Evolutionary conservation across 495 filamentous ascomycete species (phyloP), one percentile per base, ranked within the genome.

Genomic region (Rostrohypoxylon terebratum): DNA sequence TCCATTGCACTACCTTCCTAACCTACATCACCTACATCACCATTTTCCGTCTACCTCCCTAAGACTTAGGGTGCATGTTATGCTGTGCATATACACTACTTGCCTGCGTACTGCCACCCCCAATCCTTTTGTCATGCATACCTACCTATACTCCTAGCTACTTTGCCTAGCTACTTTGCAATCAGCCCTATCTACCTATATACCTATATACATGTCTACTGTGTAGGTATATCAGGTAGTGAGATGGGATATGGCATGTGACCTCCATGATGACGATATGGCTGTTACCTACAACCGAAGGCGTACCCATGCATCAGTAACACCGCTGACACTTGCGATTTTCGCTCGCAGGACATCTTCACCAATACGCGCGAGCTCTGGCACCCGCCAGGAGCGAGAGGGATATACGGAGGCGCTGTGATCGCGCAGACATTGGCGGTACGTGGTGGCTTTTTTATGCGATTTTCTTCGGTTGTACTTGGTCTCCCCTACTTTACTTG

Each of bases 321-420:
- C 31, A 31, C 40, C 57, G 44, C 50, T 66, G 34, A 69, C 60
- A 51, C 47, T 36, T 48, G 11, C 44, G 25, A 20, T 6, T 44
- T 10, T 61, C 8, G n/a, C 7, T 4, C 34, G 11, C 72, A 93
- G 90, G 91, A 94, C 75, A 88, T 98, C 64, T 99, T 94, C 84
- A 98, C 96, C 33, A 99, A 99, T 76, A 92, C 93, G 7, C 89
- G 93, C 31, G 90, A 92, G 23, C 85, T 94, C 62, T 97, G 94
- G 93, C 93, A 96, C 66, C 95, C 96, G 0, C 89, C 91, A 0
- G 94, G 94, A 13, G 96, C 95, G 14, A 90, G 96, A 28, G 95
- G 96, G 48, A 91, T 99, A 75, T 99, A 93, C 77, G 96, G 96
- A 75, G 96, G 96, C 68, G 88, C 91, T 44, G 94, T 94, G 0